A percentile compares a stretch with the other conserved stretches of the same genome.
phyloP scores from a whole-genome alignment of 2,329 filamentous ascomycete species.

The Pestalotiopsis sp. region DNA sequence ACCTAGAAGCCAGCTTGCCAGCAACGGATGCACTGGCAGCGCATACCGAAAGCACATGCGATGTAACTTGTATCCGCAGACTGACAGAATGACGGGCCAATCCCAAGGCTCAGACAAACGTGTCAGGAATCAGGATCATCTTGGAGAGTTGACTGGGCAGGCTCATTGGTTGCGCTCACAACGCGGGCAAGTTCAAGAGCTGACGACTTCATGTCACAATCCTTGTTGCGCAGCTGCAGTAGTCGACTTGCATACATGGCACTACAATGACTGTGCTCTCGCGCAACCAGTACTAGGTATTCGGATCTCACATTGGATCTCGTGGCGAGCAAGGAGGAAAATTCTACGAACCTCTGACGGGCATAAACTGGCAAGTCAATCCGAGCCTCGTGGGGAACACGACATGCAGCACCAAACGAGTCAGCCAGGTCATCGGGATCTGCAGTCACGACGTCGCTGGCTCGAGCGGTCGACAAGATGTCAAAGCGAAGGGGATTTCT shows the following conservation, averaged over 20 bases:
- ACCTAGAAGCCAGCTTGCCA: background rate
- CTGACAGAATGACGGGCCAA: background rate
- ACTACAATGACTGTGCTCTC: background rate
- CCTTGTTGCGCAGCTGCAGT: constrained; percentile 6
- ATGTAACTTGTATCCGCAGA: background rate
- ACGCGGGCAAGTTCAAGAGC: background rate
- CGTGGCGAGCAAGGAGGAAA: background rate
- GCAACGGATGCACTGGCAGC: background rate
- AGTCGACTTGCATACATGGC: background rate
- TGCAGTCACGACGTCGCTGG: background rate
- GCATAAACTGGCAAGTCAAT: background rate
- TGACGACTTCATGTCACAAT: constrained; percentile 7
- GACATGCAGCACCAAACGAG: background rate
- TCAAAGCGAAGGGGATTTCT: background rate
- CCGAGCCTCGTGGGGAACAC: background rate
- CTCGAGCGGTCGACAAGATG: background rate
- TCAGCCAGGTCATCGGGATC: background rate
- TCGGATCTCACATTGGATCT: constrained; percentile 5
- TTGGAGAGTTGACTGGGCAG: background rate
- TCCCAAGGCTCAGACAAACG: background rate
- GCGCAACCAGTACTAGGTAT: background rate
- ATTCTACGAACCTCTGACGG: background rate
- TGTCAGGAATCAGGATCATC: background rate
- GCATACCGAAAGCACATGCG: background rate
- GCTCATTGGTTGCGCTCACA: background rate